A percentile compares a stretch with the other conserved stretches of the same genome.
Conservation (phyloP, 2,329 filamentous ascomycete species). For the Aureobasidium sp. region DNA sequence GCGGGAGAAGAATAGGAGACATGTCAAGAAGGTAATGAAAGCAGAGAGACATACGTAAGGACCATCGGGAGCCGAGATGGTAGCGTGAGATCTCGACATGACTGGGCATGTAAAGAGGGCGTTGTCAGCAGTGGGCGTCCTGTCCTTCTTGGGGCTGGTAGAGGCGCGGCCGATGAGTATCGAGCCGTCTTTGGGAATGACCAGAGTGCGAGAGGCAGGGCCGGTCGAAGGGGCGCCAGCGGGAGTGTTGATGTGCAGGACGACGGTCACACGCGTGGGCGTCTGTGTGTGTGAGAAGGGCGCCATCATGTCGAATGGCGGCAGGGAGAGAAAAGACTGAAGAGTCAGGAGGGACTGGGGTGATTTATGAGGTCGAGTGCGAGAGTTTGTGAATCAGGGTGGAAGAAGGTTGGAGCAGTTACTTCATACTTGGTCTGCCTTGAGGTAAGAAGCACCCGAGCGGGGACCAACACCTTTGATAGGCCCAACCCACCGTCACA, state of each 20-base stretch:
- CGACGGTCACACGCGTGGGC: background rate
- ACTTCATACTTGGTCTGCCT: background rate
- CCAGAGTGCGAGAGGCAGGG: background rate
- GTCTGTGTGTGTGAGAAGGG: background rate
- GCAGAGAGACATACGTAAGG: conserved; percentile 7
- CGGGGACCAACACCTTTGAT: background rate
- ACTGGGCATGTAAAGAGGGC: conserved; percentile 29
- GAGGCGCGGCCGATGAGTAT: conserved; percentile 37
- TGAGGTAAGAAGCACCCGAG: background rate
- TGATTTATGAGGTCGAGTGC: background rate
- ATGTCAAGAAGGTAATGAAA: background rate
- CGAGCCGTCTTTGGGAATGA: conserved; percentile 11
- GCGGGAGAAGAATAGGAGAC: background rate
- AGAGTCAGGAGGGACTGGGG: background rate
- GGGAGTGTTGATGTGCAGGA: background rate
- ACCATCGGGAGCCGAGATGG: conserved; percentile 17
- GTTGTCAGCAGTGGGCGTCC: conserved; percentile 21
- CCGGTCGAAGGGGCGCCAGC: background rate
- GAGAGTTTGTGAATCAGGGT: background rate
- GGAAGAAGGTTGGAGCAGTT: background rate
- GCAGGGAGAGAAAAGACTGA: background rate
- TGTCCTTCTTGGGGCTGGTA: conserved; percentile 28
- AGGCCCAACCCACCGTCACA: background rate
- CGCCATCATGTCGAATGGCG: background rate
- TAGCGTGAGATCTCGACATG: conserved; percentile 28